Evolutionary conservation across 768 basidiomycete genomes (phyloP).

Genomic region (Suillus brevipes): DNA sequence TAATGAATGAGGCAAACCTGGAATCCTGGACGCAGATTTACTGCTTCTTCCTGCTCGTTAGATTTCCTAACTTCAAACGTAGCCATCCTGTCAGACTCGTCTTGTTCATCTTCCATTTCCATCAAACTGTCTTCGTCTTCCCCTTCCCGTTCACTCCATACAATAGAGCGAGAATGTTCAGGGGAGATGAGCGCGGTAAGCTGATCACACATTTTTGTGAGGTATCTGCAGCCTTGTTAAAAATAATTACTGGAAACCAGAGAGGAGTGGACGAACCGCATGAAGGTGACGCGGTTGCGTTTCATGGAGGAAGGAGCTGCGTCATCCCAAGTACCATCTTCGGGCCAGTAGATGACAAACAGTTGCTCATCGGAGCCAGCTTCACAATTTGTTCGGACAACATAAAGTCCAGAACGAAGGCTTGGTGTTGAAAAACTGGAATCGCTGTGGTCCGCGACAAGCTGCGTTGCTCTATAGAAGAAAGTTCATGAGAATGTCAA

Average conservation of each 20-base stretch:
- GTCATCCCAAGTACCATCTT: constrained; percentile 60
- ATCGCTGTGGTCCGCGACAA: constrained; percentile 2
- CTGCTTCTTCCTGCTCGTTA: constrained; percentile 54
- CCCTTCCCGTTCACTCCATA: constrained; percentile 42
- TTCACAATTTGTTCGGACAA: constrained; percentile 26
- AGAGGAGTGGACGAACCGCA: constrained; percentile 43
- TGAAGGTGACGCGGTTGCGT: constrained; percentile 59
- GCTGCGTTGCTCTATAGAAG: constrained; percentile 6
- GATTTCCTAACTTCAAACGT: constrained; percentile 56
- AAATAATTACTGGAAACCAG: background rate
- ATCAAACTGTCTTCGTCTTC: constrained; percentile 23
- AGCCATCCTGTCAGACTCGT: constrained; percentile 48
- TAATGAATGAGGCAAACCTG: constrained; percentile 31
- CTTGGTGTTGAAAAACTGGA: constrained; percentile 17
- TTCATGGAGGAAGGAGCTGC: constrained; percentile 42
- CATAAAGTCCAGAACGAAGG: constrained; percentile 50
- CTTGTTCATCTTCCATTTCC: constrained; percentile 35
- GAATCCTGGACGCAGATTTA: constrained; percentile 44
- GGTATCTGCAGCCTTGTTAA: constrained; percentile 41
- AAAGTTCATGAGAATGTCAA: constrained; percentile 5
- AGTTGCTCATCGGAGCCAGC: constrained; percentile 24
- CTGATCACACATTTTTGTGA: constrained; percentile 61
- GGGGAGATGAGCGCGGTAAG: constrained; percentile 49
- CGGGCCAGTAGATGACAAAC: constrained; percentile 63
- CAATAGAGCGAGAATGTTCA: constrained; percentile 43